A percentile compares a stretch with the other conserved stretches of the same genome.
Evolutionary conservation across 163 green algal genomes (phyloP).

Genomic region (Scenedesmus sp.): DNA sequence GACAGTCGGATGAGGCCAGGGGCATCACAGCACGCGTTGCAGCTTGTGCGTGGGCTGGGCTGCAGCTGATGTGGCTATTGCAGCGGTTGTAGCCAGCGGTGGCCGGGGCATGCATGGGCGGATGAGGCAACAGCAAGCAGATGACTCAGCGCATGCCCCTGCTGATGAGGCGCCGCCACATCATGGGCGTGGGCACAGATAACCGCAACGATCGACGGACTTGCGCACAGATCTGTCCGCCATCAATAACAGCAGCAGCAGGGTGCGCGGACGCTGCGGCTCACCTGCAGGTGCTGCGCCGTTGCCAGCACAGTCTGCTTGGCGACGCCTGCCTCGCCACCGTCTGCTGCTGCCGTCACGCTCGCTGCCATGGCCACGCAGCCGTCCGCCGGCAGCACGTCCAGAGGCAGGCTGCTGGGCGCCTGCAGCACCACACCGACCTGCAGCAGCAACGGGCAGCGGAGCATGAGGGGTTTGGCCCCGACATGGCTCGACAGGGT

Average conservation of each 20-base stretch:
- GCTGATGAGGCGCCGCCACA: too few relatives aligned
- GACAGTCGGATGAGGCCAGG: too few relatives aligned
- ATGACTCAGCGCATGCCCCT: too few relatives aligned
- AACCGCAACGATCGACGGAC: too few relatives aligned
- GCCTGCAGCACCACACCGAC: conserved; percentile 49
- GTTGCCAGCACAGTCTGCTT: conserved; percentile 38
- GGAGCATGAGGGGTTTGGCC: conserved; percentile 21
- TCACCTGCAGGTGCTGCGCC: conserved; percentile 36
- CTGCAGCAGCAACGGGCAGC: conserved; percentile 29
- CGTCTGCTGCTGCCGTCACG: conserved; percentile 36
- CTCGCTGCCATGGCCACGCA: conserved; percentile 40
- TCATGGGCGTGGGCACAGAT: too few relatives aligned
- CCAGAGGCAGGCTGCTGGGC: conserved; percentile 41
- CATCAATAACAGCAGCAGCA: conserved; percentile 7
- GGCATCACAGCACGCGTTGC: too few relatives aligned
- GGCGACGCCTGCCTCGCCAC: background rate
- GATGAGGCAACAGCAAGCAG: too few relatives aligned
- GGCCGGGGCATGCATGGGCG: too few relatives aligned
- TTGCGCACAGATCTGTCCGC: too few relatives aligned
- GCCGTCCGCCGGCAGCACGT: conserved; percentile 44
- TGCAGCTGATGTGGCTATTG: too few relatives aligned
- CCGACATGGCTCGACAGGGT: background rate
- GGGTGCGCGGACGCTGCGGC: background rate
- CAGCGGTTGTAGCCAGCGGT: too few relatives aligned
- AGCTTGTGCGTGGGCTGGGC: too few relatives aligned